phyloP scores from a whole-genome alignment of 441 rosid genomes.

The Sinapis alba region DNA sequence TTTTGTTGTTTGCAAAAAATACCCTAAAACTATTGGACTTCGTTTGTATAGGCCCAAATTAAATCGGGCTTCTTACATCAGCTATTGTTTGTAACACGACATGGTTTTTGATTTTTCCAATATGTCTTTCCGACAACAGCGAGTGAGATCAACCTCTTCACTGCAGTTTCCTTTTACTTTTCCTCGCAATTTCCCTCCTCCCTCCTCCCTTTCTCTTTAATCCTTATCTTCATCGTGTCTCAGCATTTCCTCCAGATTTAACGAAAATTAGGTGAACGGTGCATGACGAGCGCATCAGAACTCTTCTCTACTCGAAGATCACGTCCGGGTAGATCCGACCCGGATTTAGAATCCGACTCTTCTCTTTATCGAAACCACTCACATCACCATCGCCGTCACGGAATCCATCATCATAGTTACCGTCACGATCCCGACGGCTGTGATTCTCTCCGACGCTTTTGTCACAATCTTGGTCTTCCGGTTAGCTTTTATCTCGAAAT shows the following conservation, averaged over 20 bases:
- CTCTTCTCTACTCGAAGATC: slow-evolving; percentile 79
- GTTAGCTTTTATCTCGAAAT: slow-evolving; percentile 8
- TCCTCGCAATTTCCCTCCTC: neutral
- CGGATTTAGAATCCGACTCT: slow-evolving; percentile 46
- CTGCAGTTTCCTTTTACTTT: slow-evolving; percentile 25
- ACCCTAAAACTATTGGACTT: neutral
- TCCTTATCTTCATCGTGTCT: slow-evolving; percentile 20
- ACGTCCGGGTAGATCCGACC: slow-evolving; percentile 58
- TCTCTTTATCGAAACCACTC: slow-evolving; percentile 55
- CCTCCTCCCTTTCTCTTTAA: neutral
- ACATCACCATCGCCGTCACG: slow-evolving; percentile 41
- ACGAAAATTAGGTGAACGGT: slow-evolving; percentile 26
- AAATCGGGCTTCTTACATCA: neutral
- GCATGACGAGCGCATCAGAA: slow-evolving; percentile 96
- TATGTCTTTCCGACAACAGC: slow-evolving; percentile 24
- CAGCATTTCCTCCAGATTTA: slow-evolving; percentile 1
- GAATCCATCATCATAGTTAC: slow-evolving; percentile 27
- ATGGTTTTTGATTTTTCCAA: neutral
- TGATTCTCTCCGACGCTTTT: slow-evolving; percentile 46
- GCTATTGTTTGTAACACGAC: neutral
- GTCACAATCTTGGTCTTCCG: neutral
- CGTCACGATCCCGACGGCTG: slow-evolving; percentile 63
- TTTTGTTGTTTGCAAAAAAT: neutral
- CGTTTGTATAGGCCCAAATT: neutral
- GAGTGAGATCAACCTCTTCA: slow-evolving; percentile 23